Conservation (phyloP, 345 rosid genomes). For the Adansonia digitata region DNA sequence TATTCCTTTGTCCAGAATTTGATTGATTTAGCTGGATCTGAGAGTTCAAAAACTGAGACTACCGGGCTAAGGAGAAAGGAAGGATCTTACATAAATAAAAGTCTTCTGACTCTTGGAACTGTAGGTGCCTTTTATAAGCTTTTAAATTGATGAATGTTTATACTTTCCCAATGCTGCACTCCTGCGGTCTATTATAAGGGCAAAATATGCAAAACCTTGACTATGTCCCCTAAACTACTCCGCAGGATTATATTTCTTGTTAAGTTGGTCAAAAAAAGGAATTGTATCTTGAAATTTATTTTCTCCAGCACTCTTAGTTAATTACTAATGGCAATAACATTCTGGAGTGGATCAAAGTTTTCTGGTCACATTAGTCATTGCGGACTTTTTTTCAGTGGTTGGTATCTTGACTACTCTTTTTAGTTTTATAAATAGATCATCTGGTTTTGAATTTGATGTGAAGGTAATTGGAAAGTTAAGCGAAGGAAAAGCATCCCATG, state of each 20-base stretch:
- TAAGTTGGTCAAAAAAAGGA: constrained; percentile 3
- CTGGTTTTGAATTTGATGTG: constrained; percentile 29
- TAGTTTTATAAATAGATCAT: constrained; percentile 12
- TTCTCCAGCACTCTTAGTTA: neutral
- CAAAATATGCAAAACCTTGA: neutral
- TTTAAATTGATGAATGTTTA: neutral
- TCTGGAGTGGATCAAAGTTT: neutral
- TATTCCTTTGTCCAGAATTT: constrained; percentile 61
- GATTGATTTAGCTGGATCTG: constrained; percentile 99
- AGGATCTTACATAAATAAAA: constrained; percentile 98
- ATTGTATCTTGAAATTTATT: neutral
- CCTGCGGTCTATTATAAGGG: neutral
- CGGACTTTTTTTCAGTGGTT: neutral
- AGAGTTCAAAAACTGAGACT: constrained; percentile 99
- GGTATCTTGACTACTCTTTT: constrained; percentile 2
- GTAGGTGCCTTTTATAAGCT: constrained; percentile 39
- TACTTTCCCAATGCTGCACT: neutral
- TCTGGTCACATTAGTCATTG: neutral
- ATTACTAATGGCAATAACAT: neutral
- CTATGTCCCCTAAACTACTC: neutral
- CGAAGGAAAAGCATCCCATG: constrained; percentile 98
- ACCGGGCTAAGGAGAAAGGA: constrained; percentile 96
- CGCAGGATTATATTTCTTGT: neutral
- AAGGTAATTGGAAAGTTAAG: constrained; percentile 98
- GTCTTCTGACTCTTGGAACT: constrained; percentile 98